Conservation (phyloP, 2,329 filamentous ascomycete genomes). For the Apiospora kogelbergensis region DNA sequence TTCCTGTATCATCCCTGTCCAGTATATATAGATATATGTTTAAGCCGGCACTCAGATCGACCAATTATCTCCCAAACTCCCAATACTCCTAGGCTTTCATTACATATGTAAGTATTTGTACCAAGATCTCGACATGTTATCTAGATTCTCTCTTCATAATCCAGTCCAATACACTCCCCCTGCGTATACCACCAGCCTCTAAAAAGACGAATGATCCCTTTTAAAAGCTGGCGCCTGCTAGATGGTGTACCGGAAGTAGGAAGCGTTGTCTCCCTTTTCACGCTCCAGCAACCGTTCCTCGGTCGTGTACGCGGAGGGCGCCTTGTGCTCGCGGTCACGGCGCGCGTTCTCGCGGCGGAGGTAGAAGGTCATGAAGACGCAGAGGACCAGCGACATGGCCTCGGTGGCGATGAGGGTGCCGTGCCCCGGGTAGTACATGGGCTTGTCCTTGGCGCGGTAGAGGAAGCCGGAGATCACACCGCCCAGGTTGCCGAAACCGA, state of each 20-base stretch:
- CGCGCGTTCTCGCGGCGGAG: conserved; percentile 56
- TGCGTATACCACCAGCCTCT: too few species aligned
- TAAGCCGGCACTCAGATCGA: neutral
- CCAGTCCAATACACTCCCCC: neutral
- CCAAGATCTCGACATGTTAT: neutral
- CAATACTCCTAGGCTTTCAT: neutral
- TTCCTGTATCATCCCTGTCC: neutral
- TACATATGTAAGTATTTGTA: too few species aligned
- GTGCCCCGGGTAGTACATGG: conserved; percentile 45
- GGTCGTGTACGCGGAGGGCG: conserved; percentile 48
- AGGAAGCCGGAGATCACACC: conserved; percentile 49
- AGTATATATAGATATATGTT: neutral
- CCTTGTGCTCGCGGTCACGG: conserved; percentile 48
- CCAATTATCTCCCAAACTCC: neutral
- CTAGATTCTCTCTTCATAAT: neutral
- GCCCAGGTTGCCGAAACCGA: conserved; percentile 48
- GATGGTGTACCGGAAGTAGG: conserved; percentile 54
- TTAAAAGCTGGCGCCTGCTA: too few species aligned
- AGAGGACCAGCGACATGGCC: conserved; percentile 49
- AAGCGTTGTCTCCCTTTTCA: conserved; percentile 57
- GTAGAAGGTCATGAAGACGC: conserved; percentile 57
- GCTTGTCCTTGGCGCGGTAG: conserved; percentile 42
- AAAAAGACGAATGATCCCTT: too few species aligned
- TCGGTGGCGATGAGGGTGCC: conserved; percentile 41
- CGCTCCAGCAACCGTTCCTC: conserved; percentile 53